Percentiles rank a stretch among this genome's conserved stretches.
These are phyloP conservation scores for Lichenothelia convexa DNA, from an alignment of 495 filamentous ascomycete genomes.

Conservation along the genomic window DNA sequence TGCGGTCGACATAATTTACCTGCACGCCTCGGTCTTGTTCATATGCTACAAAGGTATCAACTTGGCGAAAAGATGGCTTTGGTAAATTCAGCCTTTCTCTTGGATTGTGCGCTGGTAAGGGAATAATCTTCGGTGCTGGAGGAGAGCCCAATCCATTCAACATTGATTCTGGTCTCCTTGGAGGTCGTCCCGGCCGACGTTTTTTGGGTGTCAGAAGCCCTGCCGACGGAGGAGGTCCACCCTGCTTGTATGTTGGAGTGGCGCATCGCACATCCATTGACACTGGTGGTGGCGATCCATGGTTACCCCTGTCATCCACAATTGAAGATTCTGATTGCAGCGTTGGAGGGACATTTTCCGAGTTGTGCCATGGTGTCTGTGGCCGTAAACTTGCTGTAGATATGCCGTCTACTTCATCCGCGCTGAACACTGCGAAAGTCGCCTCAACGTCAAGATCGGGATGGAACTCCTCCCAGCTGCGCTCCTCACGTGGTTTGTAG, in stretches of 20 bases:
- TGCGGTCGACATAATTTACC: conserved; percentile 64
- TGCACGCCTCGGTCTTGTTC: conserved; percentile 42
- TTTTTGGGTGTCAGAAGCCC: conserved; percentile 25
- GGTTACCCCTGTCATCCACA: conserved; percentile 11
- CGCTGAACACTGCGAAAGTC: conserved; percentile 54
- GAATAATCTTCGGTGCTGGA: conserved; percentile 37
- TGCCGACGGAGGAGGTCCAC: not conserved
- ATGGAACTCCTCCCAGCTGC: conserved; percentile 94
- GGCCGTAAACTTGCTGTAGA: conserved; percentile 15
- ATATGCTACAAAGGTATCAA: conserved; percentile 41
- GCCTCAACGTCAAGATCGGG: conserved; percentile 78
- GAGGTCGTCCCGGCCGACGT: conserved; percentile 42
- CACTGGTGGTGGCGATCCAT: conserved; percentile 3
- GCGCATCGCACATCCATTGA: not conserved
- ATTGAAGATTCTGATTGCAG: conserved; percentile 8
- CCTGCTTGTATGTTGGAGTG: conserved; percentile 5
- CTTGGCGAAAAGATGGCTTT: conserved; percentile 38
- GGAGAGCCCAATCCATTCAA: conserved; percentile 40
- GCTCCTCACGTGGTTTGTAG: conserved; percentile 91
- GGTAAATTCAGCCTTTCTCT: conserved; percentile 47
- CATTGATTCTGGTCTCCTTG: conserved; percentile 40
- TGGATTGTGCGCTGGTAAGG: conserved; percentile 46
- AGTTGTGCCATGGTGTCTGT: conserved; percentile 3
- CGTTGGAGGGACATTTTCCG: conserved; percentile 12
- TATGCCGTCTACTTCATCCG: conserved; percentile 68